Conservation (phyloP, 1,139 yeast genomes). For the Saccharomycopsis crataegensis region DNA sequence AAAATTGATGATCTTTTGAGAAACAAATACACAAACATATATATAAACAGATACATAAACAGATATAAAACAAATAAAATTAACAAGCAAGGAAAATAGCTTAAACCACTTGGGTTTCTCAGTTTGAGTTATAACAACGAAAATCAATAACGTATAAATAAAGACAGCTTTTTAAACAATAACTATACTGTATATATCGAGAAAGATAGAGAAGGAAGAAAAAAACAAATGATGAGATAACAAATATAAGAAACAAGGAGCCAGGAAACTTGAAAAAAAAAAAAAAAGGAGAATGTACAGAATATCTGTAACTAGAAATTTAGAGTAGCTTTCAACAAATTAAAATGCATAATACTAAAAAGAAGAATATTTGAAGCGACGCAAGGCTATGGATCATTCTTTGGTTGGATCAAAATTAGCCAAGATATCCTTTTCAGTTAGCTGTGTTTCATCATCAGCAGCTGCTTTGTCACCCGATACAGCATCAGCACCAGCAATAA, state of each 20-base stretch:
- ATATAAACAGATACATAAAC: background rate
- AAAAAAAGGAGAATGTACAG: background rate
- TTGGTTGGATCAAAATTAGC: constrained; percentile 21
- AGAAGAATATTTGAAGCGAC: constrained; percentile 20
- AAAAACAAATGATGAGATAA: background rate
- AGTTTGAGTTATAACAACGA: background rate
- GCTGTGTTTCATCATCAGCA: background rate
- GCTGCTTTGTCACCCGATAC: constrained; percentile 4
- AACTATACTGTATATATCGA: background rate
- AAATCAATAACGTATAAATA: background rate
- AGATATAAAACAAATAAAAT: background rate
- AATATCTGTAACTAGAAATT: background rate
- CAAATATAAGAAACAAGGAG: background rate
- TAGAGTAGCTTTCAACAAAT: too few relatives aligned
- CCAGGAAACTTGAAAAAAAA: background rate
- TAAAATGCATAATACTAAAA: background rate
- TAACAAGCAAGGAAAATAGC: too few relatives aligned
- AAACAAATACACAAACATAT: background rate
- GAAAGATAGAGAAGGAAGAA: too few relatives aligned
- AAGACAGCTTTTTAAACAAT: background rate
- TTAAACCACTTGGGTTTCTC: background rate
- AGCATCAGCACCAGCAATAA: constrained; percentile 20
- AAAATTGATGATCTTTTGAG: background rate
- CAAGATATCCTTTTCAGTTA: constrained; percentile 4
- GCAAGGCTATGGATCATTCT: constrained; percentile 24